phyloP scores from a whole-genome alignment of 805 yeast genomes.

The Crinitomyces ghanaensis region DNA sequence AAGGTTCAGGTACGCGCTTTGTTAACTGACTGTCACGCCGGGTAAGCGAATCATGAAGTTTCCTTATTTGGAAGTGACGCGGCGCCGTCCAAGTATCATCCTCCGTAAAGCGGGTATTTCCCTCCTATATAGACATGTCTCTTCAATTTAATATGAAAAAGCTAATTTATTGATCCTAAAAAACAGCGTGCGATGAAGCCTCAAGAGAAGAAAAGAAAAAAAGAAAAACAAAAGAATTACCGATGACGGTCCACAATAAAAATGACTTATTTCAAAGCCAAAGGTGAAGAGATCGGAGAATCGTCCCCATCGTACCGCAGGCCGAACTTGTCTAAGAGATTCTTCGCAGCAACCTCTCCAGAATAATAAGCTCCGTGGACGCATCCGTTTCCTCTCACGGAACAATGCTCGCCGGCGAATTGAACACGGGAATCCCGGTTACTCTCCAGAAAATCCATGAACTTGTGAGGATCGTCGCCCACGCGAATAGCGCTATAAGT shows the following conservation, averaged over 20 bases:
- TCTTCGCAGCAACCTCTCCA: slow-evolving; percentile 16
- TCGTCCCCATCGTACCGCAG: slow-evolving; percentile 13
- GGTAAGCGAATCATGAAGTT: too few relatives aligned
- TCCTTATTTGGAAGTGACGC: too few relatives aligned
- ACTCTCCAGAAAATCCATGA: slow-evolving; percentile 15
- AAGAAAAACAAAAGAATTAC: not conserved
- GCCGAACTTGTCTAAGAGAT: slow-evolving; percentile 9
- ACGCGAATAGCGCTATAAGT: slow-evolving; percentile 20
- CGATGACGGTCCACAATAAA: not conserved
- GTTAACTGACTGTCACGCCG: too few relatives aligned
- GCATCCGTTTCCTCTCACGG: slow-evolving; percentile 14
- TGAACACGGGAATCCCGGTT: slow-evolving; percentile 12
- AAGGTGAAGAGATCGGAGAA: slow-evolving; percentile 11
- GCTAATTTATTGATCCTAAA: too few relatives aligned
- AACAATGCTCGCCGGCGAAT: slow-evolving; percentile 25
- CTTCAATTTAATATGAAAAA: too few relatives aligned
- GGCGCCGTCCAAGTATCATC: too few relatives aligned
- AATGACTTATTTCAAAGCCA: slow-evolving; percentile 3
- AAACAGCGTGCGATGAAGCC: too few relatives aligned
- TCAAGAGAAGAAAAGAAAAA: not conserved
- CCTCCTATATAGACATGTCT: too few relatives aligned
- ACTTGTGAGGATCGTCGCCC: slow-evolving; percentile 15
- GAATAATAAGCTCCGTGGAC: slow-evolving; percentile 16
- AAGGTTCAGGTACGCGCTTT: too few relatives aligned
- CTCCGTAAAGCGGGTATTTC: too few relatives aligned